These are phyloP conservation scores for Karstenula rhodostoma DNA, from an alignment of 2,329 filamentous ascomycete species.

Conservation along the genomic window DNA sequence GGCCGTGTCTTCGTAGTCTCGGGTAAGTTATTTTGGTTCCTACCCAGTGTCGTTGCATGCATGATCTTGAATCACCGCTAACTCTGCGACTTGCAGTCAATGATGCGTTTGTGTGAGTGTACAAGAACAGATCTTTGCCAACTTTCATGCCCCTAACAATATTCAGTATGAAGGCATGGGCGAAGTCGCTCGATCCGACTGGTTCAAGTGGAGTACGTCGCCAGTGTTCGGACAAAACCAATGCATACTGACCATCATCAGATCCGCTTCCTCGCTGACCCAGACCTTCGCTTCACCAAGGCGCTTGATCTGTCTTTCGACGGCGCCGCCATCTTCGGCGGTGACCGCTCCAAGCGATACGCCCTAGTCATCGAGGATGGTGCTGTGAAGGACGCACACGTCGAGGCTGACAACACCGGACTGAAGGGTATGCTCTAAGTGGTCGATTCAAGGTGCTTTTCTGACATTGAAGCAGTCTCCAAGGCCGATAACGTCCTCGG, in stretches of 20 bases:
- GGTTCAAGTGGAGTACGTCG: slow-evolving; percentile 76
- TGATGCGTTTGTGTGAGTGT: slow-evolving; percentile 86
- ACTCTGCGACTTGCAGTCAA: slow-evolving; percentile 66
- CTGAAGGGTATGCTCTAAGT: slow-evolving; percentile 68
- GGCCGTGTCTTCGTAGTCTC: slow-evolving; percentile 89
- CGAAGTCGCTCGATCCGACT: slow-evolving; percentile 75
- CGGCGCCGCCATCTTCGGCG: slow-evolving; percentile 79
- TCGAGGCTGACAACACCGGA: slow-evolving; percentile 90
- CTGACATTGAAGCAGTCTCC: slow-evolving; percentile 15
- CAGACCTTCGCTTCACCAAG: slow-evolving; percentile 79
- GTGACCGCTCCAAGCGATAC: slow-evolving; percentile 85
- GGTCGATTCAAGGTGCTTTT: background rate
- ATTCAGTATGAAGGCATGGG: slow-evolving; percentile 88
- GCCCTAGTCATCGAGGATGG: slow-evolving; percentile 84
- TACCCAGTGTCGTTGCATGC: background rate
- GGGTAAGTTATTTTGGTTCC: slow-evolving; percentile 15
- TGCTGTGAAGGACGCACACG: slow-evolving; percentile 79
- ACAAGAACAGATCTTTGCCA: background rate
- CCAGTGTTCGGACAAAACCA: background rate
- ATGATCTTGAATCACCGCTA: background rate
- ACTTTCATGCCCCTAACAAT: slow-evolving; percentile 23
- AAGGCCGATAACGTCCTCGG: slow-evolving; percentile 14
- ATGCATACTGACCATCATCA: slow-evolving; percentile 48
- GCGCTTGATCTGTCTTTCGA: slow-evolving; percentile 86
- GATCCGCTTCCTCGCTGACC: slow-evolving; percentile 91